A percentile compares a stretch with the other conserved stretches of the same genome.
These are phyloP conservation scores for Diaporthe australafricana DNA, from an alignment of 2,329 filamentous ascomycete species.

Conservation along the genomic window DNA sequence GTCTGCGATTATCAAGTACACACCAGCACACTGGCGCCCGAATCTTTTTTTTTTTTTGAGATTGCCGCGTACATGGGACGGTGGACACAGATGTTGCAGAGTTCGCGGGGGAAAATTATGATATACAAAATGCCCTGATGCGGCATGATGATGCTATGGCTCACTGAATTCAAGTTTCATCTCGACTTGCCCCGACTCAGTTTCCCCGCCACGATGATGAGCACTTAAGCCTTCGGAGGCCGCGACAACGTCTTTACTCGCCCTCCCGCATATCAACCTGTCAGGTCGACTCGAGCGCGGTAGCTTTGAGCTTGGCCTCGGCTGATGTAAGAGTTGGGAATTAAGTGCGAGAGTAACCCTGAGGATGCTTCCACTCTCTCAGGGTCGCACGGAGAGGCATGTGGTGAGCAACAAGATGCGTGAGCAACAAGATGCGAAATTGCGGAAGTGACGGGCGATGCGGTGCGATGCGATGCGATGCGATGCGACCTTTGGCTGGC, in stretches of 20 bases:
- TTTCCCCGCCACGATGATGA: conserved; percentile 16
- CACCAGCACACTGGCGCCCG: not conserved
- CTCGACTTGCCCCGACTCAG: conserved; percentile 6
- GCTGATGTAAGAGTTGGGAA: conserved; percentile 22
- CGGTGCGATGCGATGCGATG: not conserved
- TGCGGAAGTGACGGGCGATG: conserved; percentile 1
- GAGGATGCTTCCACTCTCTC: not conserved
- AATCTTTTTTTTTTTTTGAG: not conserved
- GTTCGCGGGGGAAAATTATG: conserved; percentile 3
- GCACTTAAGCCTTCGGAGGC: not conserved
- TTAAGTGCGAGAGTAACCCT: not conserved
- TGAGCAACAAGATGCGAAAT: conserved; percentile 23
- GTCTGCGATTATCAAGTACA: conserved; percentile 11
- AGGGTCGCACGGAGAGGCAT: not conserved
- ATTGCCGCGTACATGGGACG: conserved; percentile 17
- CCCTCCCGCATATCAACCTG: not conserved
- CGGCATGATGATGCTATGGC: conserved; percentile 9
- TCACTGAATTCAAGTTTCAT: not conserved
- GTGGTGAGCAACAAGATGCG: conserved; percentile 19
- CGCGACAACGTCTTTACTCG: conserved; percentile 20
- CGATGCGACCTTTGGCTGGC: conserved; percentile 1
- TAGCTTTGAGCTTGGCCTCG: conserved; percentile 1
- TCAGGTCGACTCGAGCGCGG: conserved; percentile 9
- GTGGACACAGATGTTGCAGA: conserved; percentile 26
- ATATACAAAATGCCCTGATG: conserved; percentile 3